Conservation (phyloP, 23 red algal genomes). For the Gracilariopsis chorda region DNA sequence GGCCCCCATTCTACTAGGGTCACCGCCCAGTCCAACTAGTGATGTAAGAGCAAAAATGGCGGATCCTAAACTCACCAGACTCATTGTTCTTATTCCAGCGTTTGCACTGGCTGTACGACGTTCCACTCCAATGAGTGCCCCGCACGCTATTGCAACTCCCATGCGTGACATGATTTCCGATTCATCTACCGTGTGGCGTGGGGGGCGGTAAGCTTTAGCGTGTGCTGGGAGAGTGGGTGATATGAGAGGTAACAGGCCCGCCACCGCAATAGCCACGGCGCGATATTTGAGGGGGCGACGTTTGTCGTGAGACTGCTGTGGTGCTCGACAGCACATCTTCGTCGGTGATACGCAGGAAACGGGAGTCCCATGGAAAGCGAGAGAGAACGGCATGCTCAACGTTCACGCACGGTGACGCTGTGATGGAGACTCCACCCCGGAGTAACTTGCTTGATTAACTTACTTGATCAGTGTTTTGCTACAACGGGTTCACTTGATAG, state of each 20-base stretch:
- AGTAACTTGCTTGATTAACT: too few species aligned
- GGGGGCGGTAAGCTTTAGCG: not conserved
- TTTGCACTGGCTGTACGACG: conserved; percentile 55
- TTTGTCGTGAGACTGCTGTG: not conserved
- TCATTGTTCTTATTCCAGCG: conserved; percentile 70
- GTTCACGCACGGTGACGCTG: too few species aligned
- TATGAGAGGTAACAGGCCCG: not conserved
- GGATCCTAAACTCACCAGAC: conserved; percentile 49
- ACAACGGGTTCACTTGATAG: too few species aligned
- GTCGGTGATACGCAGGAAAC: not conserved
- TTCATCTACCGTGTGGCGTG: conserved; percentile 6
- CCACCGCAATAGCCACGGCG: not conserved
- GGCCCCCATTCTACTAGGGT: conserved; percentile 58
- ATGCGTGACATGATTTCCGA: conserved; percentile 54
- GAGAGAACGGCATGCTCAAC: too few species aligned
- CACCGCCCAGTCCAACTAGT: conserved; percentile 57
- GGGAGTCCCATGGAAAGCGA: not conserved
- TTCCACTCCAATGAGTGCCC: conserved; percentile 68
- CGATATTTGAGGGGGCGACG: not conserved
- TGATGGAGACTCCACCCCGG: too few species aligned
- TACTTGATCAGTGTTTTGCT: too few species aligned
- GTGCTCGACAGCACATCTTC: not conserved
- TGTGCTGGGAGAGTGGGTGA: not conserved
- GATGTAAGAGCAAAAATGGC: conserved; percentile 57
- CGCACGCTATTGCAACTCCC: conserved; percentile 42